Base-by-base conservation (phyloP, 805 yeast species). In the Ogataea pignaliae region DNA sequence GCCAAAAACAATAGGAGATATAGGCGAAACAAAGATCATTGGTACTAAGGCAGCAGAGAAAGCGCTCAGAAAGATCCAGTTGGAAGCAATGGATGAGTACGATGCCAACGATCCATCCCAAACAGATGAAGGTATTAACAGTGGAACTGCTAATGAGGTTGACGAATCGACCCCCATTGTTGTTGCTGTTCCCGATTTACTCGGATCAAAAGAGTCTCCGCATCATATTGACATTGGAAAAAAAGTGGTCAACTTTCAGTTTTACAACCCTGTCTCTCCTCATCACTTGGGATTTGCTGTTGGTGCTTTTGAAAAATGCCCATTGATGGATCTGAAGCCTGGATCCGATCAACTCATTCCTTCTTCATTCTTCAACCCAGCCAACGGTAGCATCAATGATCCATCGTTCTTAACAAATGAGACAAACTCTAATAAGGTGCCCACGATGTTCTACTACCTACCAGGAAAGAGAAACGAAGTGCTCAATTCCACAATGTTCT, bases 211-310 rank as follows among this genome's bases (percentile, higher is more conserved):
- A 50, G 91, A 84, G 56, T 67, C 76, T 2, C 85, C 91, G 0
- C 96, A 89, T 56, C 82, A 89, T 0, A 70, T 78, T 5, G 95
- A 89, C 60, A 61, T 76, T 31, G 72, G 84, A 3, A 88, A 88
- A 58, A 91, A 89, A 54, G 72, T 83, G 1, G 86, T 85, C 1
- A 72, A 84, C 2, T 90, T 88, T 78, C 40, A 72, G 80, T 16
- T 91, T 82, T 83, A 82, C 57, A 86, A 83, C 43, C 96, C 98
- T 1, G 85, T 88, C 1, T 83, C 95, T 32, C 88, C 99, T 1
- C 97, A 90, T 53, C 97, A 91, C 63, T 72, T 93, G 16, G 98
- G 98, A 0, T 93, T 95, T 83, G 90, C 96, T 0, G 78, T 89
- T 3, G 99, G 98, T 0, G 83, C 96, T 2, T 93, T 91, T 61